A percentile compares a stretch with the other conserved stretches of the same genome.
Evolutionary conservation across 495 filamentous ascomycete genomes (phyloP).

Genomic region (Penicillium lividum): DNA sequence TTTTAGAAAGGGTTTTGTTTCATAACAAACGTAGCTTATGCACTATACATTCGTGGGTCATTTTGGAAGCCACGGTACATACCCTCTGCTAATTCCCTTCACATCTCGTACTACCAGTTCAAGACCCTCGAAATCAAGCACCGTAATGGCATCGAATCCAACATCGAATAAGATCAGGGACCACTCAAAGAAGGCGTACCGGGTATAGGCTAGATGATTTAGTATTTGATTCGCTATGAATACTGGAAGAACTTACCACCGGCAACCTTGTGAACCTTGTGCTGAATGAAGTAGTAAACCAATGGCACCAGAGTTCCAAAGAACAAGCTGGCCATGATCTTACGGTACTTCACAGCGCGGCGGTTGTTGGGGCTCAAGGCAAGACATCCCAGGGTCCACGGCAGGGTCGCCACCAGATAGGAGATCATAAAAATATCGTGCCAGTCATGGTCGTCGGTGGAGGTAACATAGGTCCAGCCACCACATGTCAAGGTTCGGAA

Average conservation of each 20-base stretch:
- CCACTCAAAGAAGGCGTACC: constrained; percentile 98
- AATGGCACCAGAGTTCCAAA: constrained; percentile 88
- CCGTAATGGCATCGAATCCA: constrained; percentile 93
- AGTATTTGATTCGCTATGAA: neutral
- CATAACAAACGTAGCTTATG: constrained; percentile 37
- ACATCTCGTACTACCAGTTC: constrained; percentile 88
- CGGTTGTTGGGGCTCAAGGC: constrained; percentile 85
- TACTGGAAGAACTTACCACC: constrained; percentile 67
- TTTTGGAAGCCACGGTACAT: constrained; percentile 96
- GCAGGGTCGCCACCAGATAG: constrained; percentile 90
- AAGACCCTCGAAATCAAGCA: constrained; percentile 89
- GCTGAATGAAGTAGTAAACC: constrained; percentile 97
- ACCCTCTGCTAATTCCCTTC: constrained; percentile 95
- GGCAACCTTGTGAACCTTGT: constrained; percentile 92
- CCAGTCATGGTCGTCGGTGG: constrained; percentile 97
- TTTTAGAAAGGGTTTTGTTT: constrained; percentile 45
- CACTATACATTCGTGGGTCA: constrained; percentile 60
- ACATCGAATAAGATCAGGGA: constrained; percentile 92
- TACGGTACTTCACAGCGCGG: constrained; percentile 83
- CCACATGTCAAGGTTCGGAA: constrained; percentile 93
- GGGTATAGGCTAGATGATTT: constrained; percentile 79
- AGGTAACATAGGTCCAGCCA: constrained; percentile 98
- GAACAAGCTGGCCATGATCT: constrained; percentile 79
- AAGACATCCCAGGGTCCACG: constrained; percentile 92
- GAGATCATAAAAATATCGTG: constrained; percentile 99